These are phyloP conservation scores for Sechiopsis laciniata DNA, from an alignment of 306 rosid genomes.

Conservation along the genomic window DNA sequence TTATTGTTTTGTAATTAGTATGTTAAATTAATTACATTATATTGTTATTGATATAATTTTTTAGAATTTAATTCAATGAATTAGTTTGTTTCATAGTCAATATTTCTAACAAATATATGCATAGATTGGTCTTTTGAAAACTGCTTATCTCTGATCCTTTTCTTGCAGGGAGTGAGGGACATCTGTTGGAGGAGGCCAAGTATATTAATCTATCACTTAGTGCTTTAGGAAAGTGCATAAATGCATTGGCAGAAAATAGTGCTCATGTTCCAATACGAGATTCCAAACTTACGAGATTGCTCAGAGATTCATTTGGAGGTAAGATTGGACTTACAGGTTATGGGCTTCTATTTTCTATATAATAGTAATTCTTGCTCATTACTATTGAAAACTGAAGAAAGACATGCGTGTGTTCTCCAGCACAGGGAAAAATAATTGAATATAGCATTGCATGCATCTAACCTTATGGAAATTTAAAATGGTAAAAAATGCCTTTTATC, in stretches of 20 bases:
- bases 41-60: neutral
- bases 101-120: neutral
- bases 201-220: conserved; percentile 92
- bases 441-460: neutral
- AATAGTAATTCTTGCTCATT: neutral
- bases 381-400: neutral
- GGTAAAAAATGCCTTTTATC: neutral
- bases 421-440: neutral
- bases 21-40: neutral
- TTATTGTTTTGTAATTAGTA: neutral
- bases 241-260: conserved; percentile 91
- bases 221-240: conserved; percentile 89
- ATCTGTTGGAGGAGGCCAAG: conserved; percentile 91
- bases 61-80: neutral
- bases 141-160: conserved; percentile 19
- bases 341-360: conserved; percentile 5
- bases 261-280: conserved; percentile 93
- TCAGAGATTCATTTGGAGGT: conserved; percentile 97
- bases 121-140: neutral
- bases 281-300: conserved; percentile 95
- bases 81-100: neutral
- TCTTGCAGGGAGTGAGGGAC: conserved; percentile 88
- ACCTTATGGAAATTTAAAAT: neutral
- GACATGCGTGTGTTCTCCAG: neutral
- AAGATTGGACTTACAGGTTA: conserved; percentile 30